phyloP scores from a whole-genome alignment of 192 early-diverging fungal genomes.

The Rhizoclosmatium globosum region DNA sequence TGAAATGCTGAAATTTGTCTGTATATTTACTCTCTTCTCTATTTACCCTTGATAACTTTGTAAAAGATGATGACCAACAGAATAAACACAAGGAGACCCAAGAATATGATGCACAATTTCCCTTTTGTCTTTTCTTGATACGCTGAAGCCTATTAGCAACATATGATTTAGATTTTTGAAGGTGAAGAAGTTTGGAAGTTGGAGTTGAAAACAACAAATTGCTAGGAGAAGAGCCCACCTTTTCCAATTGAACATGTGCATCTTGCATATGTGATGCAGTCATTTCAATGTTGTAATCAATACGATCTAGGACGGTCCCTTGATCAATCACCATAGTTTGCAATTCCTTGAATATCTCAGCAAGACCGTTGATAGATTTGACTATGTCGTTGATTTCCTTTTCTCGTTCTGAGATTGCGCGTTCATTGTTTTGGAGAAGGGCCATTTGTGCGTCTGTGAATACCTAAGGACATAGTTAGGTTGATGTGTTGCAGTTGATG shows the following conservation, averaged over 20 bases:
- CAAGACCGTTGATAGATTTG: slow-evolving; percentile 87
- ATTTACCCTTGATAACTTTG: slow-evolving; percentile 36
- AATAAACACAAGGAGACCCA: slow-evolving; percentile 78
- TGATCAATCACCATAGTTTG: slow-evolving; percentile 98
- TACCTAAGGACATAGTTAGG: slow-evolving; percentile 53
- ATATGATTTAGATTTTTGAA: neutral
- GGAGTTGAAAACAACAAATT: neutral
- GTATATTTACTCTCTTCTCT: no score
- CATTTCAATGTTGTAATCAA: slow-evolving; percentile 97
- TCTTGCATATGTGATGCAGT: slow-evolving; percentile 79
- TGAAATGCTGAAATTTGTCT: no score
- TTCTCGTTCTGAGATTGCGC: slow-evolving; percentile 82
- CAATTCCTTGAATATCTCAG: slow-evolving; percentile 91
- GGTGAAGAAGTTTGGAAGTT: neutral
- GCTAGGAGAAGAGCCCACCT: slow-evolving; percentile 53
- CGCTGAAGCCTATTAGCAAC: slow-evolving; percentile 64
- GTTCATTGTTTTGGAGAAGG: slow-evolving; percentile 79
- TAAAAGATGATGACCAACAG: slow-evolving; percentile 78
- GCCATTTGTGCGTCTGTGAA: slow-evolving; percentile 89
- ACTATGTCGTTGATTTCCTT: slow-evolving; percentile 93
- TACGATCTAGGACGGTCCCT: slow-evolving; percentile 94
- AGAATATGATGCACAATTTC: slow-evolving; percentile 83
- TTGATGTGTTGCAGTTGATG: neutral
- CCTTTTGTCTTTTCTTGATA: slow-evolving; percentile 85
- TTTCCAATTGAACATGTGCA: slow-evolving; percentile 83